Conservation (phyloP, 78 protist genomes). For the Anaeramoeba flamelloides region DNA sequence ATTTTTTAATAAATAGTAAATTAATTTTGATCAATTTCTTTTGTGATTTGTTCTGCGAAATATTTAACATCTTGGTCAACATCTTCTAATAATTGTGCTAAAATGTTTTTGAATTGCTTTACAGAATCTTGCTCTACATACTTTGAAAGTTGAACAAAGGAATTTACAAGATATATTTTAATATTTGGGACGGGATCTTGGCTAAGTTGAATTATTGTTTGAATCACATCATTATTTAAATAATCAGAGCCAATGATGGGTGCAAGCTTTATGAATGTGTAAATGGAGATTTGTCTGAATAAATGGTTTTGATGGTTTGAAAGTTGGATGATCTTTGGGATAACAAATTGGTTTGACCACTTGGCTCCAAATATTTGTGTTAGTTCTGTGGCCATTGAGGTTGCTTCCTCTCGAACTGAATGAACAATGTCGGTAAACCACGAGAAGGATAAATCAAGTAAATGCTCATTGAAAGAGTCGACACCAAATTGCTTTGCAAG, state of each 20-base stretch:
- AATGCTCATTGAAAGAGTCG: not conserved
- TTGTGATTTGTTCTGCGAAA: not conserved
- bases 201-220: not conserved
- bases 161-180: not conserved
- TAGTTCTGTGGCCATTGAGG: not conserved
- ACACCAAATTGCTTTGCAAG: not conserved
- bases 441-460: not conserved
- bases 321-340: not conserved
- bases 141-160: not conserved
- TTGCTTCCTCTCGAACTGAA: not conserved
- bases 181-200: not conserved
- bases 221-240: not conserved
- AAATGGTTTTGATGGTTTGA: not conserved
- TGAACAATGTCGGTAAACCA: not conserved
- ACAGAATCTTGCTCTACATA: no score
- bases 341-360: not conserved
- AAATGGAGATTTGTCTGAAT: not conserved
- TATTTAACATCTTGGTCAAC: not conserved
- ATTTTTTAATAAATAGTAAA: no score
- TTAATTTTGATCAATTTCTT: no score
- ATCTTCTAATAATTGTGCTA: not conserved
- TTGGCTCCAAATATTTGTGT: not conserved
- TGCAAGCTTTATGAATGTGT: not conserved
- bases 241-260: not conserved
- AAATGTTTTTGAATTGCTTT: no score